Conservation (phyloP, 106 monocot species). For the Narthecium ossifragum region DNA sequence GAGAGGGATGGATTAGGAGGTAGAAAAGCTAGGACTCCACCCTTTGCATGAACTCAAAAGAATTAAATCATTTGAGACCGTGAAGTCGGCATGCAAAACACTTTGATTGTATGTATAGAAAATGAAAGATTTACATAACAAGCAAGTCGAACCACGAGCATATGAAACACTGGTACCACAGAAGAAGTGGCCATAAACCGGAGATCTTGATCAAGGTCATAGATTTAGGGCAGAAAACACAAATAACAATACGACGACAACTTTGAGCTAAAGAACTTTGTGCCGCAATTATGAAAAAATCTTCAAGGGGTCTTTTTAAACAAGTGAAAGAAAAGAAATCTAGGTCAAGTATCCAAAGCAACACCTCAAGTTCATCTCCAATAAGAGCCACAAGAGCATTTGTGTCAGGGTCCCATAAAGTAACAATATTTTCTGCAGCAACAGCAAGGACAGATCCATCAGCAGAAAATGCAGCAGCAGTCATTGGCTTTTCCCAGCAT, state of each 20-base stretch:
- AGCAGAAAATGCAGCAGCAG: slow-evolving; percentile 84
- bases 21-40: slow-evolving; percentile 66
- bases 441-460: slow-evolving; percentile 95
- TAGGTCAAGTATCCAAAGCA: slow-evolving; percentile 8
- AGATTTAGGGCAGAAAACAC: too few relatives aligned
- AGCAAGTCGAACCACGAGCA: too few relatives aligned
- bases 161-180: too few relatives aligned
- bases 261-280: too few relatives aligned
- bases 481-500: slow-evolving; percentile 78
- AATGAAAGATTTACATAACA: too few relatives aligned
- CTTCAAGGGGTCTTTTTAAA: background rate
- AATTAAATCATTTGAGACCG: too few relatives aligned
- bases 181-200: too few relatives aligned
- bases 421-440: slow-evolving; percentile 72
- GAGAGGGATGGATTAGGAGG: slow-evolving; percentile 14
- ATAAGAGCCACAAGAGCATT: slow-evolving; percentile 82
- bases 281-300: too few relatives aligned
- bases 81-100: too few relatives aligned
- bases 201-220: too few relatives aligned
- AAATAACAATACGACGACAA: too few relatives aligned
- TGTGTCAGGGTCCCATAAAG: slow-evolving; percentile 84
- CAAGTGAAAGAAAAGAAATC: background rate
- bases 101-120: too few relatives aligned
- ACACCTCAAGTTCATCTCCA: slow-evolving; percentile 60
- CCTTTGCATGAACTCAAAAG: slow-evolving; percentile 66